A percentile compares a stretch with the other conserved stretches of the same genome.
Evolutionary conservation across 2,329 filamentous ascomycete species (phyloP).

Genomic region (Ophiostoma pallidulum): DNA sequence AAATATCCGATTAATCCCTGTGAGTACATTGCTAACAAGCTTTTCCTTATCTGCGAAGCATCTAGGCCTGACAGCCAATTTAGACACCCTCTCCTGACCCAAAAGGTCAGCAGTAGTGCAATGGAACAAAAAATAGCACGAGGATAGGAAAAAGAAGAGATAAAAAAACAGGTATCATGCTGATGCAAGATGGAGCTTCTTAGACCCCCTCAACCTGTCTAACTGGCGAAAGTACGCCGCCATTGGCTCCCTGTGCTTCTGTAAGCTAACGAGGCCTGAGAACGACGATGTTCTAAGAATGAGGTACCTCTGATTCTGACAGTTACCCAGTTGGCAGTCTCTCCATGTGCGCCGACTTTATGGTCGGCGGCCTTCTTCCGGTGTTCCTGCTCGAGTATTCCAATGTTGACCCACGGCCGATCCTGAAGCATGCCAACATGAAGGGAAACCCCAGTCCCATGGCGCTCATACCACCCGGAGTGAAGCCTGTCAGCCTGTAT

Average conservation of each 20-base stretch:
- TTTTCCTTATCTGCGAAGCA: too few relatives aligned
- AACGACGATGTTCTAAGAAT: too few relatives aligned
- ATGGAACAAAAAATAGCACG: neutral
- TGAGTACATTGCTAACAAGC: conserved; percentile 1
- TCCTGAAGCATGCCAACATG: conserved; percentile 16
- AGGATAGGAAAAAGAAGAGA: neutral
- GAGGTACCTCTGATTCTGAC: too few relatives aligned
- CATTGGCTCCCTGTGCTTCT: conserved; percentile 22
- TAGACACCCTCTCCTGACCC: conserved; percentile 12
- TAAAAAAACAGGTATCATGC: neutral
- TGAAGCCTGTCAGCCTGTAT: conserved; percentile 22
- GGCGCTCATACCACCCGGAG: conserved; percentile 22
- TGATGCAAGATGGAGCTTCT: neutral
- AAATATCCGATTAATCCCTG: conserved; percentile 12
- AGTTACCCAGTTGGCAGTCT: conserved; percentile 18
- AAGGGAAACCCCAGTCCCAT: conserved; percentile 18
- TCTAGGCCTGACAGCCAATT: neutral
- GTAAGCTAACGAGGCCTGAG: conserved; percentile 20
- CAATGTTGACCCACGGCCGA: conserved; percentile 23
- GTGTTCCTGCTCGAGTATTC: conserved; percentile 28
- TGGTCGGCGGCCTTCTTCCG: conserved; percentile 25
- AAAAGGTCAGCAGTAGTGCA: conserved; percentile 5
- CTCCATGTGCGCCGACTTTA: conserved; percentile 21
- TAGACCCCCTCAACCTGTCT: conserved; percentile 24
- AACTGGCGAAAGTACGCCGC: conserved; percentile 24